These are phyloP conservation scores for Carex arenaria DNA, from an alignment of 202 grass and related monocot genomes.

Conservation along the genomic window DNA sequence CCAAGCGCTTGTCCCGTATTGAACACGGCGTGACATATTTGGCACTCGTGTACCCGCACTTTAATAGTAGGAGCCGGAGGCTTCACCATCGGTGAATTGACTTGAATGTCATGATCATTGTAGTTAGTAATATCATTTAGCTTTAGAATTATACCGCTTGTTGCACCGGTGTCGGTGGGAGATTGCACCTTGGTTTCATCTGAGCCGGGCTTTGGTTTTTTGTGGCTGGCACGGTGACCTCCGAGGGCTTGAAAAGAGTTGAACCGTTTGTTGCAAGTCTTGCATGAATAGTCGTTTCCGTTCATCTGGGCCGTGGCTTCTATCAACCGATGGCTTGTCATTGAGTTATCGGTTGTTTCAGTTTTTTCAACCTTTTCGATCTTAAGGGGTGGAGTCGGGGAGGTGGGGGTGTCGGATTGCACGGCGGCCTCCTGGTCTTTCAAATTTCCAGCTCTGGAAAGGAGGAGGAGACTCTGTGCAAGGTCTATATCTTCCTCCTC, in stretches of 20 bases:
- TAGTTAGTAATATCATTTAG: neutral
- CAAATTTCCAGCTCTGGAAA: slow-evolving; percentile 44
- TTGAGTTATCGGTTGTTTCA: slow-evolving; percentile 31
- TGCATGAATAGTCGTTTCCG: slow-evolving; percentile 58
- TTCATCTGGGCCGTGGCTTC: slow-evolving; percentile 30
- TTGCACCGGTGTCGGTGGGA: neutral
- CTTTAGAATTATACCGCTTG: neutral
- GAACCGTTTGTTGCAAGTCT: slow-evolving; percentile 80
- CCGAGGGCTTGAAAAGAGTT: slow-evolving; percentile 88
- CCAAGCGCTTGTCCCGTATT: slow-evolving; percentile 82
- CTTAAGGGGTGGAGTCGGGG: neutral
- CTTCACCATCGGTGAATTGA: slow-evolving; percentile 33
- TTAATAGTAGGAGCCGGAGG: slow-evolving; percentile 10
- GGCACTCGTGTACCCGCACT: slow-evolving; percentile 63
- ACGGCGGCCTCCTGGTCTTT: neutral
- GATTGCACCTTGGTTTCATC: slow-evolving; percentile 13
- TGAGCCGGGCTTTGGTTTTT: slow-evolving; percentile 42
- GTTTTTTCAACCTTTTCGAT: neutral
- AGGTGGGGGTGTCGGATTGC: neutral
- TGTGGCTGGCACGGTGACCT: slow-evolving; percentile 94
- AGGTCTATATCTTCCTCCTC: slow-evolving; percentile 79
- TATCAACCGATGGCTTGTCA: slow-evolving; percentile 41
- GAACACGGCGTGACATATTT: slow-evolving; percentile 69
- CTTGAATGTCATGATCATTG: slow-evolving; percentile 4
- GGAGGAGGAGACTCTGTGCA: slow-evolving; percentile 87